Conservation (phyloP, 2,329 filamentous ascomycete genomes). For the Amauroascus niger region DNA sequence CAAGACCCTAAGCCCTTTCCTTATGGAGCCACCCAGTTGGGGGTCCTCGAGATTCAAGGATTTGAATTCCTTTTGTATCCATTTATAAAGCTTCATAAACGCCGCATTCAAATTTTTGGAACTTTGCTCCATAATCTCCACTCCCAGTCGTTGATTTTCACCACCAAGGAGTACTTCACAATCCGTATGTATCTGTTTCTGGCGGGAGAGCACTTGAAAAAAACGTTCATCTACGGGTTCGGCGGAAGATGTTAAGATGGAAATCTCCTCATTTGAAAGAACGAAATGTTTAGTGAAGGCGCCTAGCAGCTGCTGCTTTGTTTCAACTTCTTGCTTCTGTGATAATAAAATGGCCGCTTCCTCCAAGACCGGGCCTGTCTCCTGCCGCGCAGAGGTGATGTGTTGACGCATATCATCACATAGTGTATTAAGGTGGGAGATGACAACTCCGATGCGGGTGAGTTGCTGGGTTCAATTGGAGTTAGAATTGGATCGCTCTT, state of each 20-base stretch:
- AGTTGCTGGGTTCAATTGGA: conserved; percentile 56
- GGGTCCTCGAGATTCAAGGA: conserved; percentile 87
- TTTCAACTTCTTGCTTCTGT: conserved; percentile 64
- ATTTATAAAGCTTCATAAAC: conserved; percentile 92
- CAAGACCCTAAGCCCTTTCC: conserved; percentile 72
- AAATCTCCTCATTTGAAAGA: conserved; percentile 68
- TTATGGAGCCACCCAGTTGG: conserved; percentile 76
- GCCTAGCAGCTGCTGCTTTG: conserved; percentile 65
- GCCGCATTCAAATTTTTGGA: conserved; percentile 78
- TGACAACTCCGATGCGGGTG: conserved; percentile 66
- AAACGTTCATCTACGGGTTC: conserved; percentile 80
- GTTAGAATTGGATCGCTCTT: conserved; percentile 6
- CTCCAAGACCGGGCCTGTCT: conserved; percentile 63
- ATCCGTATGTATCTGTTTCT: conserved; percentile 80
- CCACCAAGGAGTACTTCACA: conserved; percentile 82
- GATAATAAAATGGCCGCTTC: conserved; percentile 66
- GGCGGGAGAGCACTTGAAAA: conserved; percentile 64
- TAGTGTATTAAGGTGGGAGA: conserved; percentile 66
- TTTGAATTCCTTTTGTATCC: conserved; percentile 91
- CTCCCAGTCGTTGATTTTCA: conserved; percentile 75
- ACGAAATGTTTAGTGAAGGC: conserved; percentile 77
- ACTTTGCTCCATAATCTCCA: conserved; percentile 85
- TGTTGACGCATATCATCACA: conserved; percentile 73
- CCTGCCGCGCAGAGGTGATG: conserved; percentile 62
- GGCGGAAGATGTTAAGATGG: conserved; percentile 63